Conservation (phyloP, 192 early-diverging fungal species). For the Podila verticillata region DNA sequence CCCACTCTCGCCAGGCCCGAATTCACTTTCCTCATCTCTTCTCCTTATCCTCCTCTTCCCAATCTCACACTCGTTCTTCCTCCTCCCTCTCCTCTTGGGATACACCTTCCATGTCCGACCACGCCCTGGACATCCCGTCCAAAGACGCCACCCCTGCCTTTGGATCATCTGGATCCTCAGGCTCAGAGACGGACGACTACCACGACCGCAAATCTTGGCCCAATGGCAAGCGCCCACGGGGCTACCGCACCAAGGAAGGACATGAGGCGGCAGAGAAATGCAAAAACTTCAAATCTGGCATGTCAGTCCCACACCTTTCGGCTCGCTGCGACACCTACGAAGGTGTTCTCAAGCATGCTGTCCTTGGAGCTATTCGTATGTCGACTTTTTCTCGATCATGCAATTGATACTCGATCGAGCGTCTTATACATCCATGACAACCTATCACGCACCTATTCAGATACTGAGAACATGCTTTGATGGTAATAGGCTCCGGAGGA, state of each 20-base stretch:
- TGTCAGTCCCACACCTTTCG: slow-evolving; percentile 32
- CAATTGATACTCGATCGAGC: not conserved
- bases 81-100: not conserved
- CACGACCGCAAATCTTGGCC: slow-evolving; percentile 20
- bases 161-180: not conserved
- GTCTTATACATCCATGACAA: not conserved
- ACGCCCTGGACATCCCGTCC: too few relatives aligned
- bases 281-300: slow-evolving; percentile 40
- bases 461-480: not conserved
- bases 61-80: not conserved
- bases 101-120: not conserved
- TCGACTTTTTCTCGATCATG: not conserved
- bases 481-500: slow-evolving; percentile 26
- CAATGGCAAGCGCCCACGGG: slow-evolving; percentile 47
- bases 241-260: slow-evolving; percentile 46
- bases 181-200: not conserved
- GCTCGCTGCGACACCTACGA: slow-evolving; percentile 37
- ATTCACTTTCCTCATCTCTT: too few relatives aligned
- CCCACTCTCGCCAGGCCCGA: too few relatives aligned
- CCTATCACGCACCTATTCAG: not conserved
- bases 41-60: not conserved
- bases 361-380: slow-evolving; percentile 47
- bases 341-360: slow-evolving; percentile 40
- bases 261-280: slow-evolving; percentile 37
- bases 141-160: not conserved